Base-by-base conservation (phyloP, 1,284 basidiomycete species). In the Ganoderma sp. region DNA sequence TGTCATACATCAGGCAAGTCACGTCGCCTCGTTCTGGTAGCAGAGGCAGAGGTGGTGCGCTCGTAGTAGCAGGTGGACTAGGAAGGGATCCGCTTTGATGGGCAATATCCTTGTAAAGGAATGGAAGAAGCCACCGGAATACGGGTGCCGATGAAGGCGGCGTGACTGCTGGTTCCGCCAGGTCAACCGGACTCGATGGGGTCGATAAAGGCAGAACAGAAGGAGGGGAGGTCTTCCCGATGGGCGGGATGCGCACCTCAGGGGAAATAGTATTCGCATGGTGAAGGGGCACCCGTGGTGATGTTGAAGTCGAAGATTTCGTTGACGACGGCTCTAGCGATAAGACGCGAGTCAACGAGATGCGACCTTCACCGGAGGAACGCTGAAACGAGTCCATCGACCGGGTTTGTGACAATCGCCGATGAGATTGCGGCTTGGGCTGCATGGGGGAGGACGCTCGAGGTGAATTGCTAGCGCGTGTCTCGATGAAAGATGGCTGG, bases 1-100 rank as follows among this genome's bases (percentile, higher is more conserved):
- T 92, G 72, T 85, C 81, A 76, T 95, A 95, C 57, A 81, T 81
- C 15, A 94, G 77, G 75, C 92, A 93, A 2, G 88, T 79, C 4
- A 93, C 82, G 57, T 93, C 90, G 2, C 91, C 91, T 73, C 83
- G 85, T 45, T 75, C 71, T 32, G 79, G 79, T 19, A 82, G 80
- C 17, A 75, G 70, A 6, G 75, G 67, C 42, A 72, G 72, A 19
- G 75, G 67, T 15, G 72, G 67, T 37, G 77, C 71, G 7, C 75
- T 77, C 17, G 78, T 75, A 2, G 74, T 73, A n/a, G 77, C 74
- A 22, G 77, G 25, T 60, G 22, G 41, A 41, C 58, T 73, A 4
- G 67, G 32, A 57, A 75, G 15, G 71, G 72, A 28, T 3, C 39
- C 64, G 2, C 54, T 42, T 22, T 65, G 74, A 43, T 63, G 67